Conservation (phyloP, 2,329 filamentous ascomycete genomes). For the Aspergillus luchuensis region DNA sequence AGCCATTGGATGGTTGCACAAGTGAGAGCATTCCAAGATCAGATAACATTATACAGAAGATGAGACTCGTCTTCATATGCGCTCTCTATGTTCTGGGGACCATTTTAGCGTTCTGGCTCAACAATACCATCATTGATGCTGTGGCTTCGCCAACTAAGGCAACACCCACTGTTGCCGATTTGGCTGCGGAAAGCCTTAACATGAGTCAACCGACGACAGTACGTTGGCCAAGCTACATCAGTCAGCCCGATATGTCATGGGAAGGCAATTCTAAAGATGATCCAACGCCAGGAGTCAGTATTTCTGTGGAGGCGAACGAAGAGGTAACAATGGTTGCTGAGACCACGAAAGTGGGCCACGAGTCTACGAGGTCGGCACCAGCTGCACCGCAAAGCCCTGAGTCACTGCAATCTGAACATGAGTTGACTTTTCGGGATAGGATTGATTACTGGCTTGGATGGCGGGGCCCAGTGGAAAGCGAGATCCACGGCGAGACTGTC, state of each 20-base stretch:
- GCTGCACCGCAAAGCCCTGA: background rate
- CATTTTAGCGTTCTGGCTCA: background rate
- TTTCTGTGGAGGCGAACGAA: background rate
- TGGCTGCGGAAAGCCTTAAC: background rate
- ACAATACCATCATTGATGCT: too few species aligned
- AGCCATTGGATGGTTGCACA: background rate
- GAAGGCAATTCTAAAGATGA: background rate
- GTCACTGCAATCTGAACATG: background rate
- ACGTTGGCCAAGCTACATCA: background rate
- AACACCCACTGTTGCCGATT: background rate
- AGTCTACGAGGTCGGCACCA: background rate
- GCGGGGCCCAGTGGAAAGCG: constrained; percentile 28
- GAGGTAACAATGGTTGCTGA: background rate
- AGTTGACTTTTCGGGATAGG: constrained; percentile 27
- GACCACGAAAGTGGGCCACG: background rate
- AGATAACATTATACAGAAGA: too few species aligned
- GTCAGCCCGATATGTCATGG: background rate
- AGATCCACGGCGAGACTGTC: background rate
- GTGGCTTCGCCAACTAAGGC: background rate
- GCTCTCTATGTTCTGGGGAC: background rate
- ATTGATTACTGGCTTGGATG: constrained; percentile 39
- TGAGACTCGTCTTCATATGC: background rate
- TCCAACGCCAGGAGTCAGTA: background rate
- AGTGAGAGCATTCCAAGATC: background rate
- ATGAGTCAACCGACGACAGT: background rate